Base-by-base conservation (phyloP, 352 stramenopile species). In the Phytophthora fragariae region DNA sequence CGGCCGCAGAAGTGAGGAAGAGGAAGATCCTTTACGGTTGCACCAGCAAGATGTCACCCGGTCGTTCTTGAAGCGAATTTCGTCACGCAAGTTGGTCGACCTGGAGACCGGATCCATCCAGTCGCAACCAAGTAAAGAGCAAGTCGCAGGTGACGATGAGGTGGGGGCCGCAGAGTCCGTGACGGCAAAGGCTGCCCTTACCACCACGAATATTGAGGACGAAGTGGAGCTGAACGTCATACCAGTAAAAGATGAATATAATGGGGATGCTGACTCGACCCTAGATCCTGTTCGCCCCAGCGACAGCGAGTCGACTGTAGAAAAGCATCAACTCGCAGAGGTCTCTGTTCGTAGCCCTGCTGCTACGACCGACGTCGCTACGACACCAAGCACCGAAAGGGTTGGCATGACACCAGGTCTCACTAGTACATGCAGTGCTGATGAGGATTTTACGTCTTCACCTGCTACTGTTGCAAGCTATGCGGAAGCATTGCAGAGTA, bases 41-140 rank as follows among this genome's bases (percentile, higher is more conserved):
- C 52, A 63, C 14, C 62, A 75, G 3, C 70, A 69, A 73, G 27
- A 50, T 27, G 1, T 72, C 7, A 73, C 63, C 3, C 63, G 57
- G 11, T 61, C 52, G 17, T 76, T 72, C 52, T 65, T 76, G 52
- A 57, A 60, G 50, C 49, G 62, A n/a, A 21, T 68, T 52, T 65
- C 69, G 9, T 76, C 69, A 29, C 54, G 61, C 17, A 71, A 61
- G 11, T 0, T 70, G 17, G 15, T 62, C 19, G 50, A 65, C 12
- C 7, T 46, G 9, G 57, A 76, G 15, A 31, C 31, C 11, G n/a
- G 12, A 44, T 44, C 33, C 47, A 53, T 17, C 60, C 68, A 49
- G 37, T 6, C 39, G 49, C 19, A 62, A 17, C 8, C 49, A 53
- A 14, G 17, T 46, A 54, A 59, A 61, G 55, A 66, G 17, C 35